Evolutionary conservation across 371 early-diverging fungal genomes (phyloP).

Genomic region (Mortierella sp.): DNA sequence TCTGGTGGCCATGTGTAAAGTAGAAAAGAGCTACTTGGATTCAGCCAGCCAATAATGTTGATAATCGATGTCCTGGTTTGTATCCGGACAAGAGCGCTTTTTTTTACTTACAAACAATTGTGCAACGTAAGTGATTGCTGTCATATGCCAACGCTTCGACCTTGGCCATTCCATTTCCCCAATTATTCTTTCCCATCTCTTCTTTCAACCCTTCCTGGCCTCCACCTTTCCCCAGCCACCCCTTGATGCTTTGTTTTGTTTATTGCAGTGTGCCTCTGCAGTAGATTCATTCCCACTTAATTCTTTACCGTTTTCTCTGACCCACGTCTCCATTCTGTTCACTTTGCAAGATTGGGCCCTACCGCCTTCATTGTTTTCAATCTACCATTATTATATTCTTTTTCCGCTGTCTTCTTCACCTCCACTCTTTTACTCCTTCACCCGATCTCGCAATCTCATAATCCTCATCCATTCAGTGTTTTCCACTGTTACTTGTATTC

Average conservation of each 20-base stretch:
- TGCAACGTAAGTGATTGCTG: not conserved
- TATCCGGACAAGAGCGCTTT: not conserved
- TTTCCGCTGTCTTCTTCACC: not conserved
- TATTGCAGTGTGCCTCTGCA: not conserved
- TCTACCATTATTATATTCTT: not conserved
- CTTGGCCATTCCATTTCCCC: not conserved
- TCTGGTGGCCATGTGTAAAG: too few species aligned
- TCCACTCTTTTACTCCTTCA: not conserved
- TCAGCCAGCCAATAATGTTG: too few species aligned
- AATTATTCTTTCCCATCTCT: not conserved
- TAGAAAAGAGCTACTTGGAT: too few species aligned
- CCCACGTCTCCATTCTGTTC: slow-evolving; percentile 23
- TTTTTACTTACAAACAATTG: not conserved
- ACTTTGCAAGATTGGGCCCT: slow-evolving; percentile 42
- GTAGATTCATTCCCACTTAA: not conserved
- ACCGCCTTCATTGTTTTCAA: not conserved
- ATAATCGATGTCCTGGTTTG: too few species aligned
- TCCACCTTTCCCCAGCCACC: not conserved
- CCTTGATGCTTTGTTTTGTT: not conserved
- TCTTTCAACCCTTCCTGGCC: not conserved
- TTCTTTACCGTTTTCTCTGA: not conserved
- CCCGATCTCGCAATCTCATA: not conserved
- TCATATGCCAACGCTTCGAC: slow-evolving; percentile 15
- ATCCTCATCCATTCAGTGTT: not conserved
- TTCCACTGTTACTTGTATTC: not conserved